A percentile compares a stretch with the other conserved stretches of the same genome.
phyloP scores from a whole-genome alignment of 2,329 filamentous ascomycete genomes.

The Pseudocercospora macadamiae region DNA sequence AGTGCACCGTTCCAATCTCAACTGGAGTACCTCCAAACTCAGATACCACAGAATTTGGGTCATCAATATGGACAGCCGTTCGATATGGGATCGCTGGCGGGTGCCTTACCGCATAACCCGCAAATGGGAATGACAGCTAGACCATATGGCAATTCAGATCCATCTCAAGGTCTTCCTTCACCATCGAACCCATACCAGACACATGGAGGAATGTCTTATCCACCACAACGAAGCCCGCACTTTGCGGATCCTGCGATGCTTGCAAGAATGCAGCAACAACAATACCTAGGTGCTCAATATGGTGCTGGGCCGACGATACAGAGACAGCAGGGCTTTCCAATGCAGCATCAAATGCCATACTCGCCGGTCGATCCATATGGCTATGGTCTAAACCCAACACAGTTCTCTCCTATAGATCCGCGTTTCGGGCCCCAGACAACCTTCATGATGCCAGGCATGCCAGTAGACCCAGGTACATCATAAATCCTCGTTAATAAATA shows the following conservation, averaged over 20 bases:
- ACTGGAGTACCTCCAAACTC: conserved; percentile 27
- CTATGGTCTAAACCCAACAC: conserved; percentile 27
- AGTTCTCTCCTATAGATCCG: conserved; percentile 30
- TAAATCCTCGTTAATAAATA: neutral
- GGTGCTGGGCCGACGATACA: conserved; percentile 19
- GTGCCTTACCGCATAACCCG: conserved; percentile 21
- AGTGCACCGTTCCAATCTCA: conserved; percentile 30
- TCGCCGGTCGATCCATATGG: conserved; percentile 31
- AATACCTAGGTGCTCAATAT: conserved; percentile 26
- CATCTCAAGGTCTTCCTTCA: conserved; percentile 17
- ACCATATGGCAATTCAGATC: conserved; percentile 21
- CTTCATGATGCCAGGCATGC: conserved; percentile 25
- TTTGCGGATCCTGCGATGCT: conserved; percentile 23
- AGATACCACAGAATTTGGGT: conserved; percentile 11
- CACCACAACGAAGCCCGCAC: conserved; percentile 26
- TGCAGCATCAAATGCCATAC: conserved; percentile 28
- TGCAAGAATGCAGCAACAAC: conserved; percentile 29
- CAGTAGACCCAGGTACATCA: conserved; percentile 22
- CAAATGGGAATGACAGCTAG: conserved; percentile 15
- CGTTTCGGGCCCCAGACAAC: conserved; percentile 25
- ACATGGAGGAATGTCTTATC: conserved; percentile 23
- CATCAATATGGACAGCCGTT: conserved; percentile 27
- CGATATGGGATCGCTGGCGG: conserved; percentile 25
- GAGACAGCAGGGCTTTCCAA: conserved; percentile 22
- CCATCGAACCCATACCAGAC: conserved; percentile 8